Conservation (phyloP, 768 basidiomycete species). For the Boletus rufocinnamomeus region DNA sequence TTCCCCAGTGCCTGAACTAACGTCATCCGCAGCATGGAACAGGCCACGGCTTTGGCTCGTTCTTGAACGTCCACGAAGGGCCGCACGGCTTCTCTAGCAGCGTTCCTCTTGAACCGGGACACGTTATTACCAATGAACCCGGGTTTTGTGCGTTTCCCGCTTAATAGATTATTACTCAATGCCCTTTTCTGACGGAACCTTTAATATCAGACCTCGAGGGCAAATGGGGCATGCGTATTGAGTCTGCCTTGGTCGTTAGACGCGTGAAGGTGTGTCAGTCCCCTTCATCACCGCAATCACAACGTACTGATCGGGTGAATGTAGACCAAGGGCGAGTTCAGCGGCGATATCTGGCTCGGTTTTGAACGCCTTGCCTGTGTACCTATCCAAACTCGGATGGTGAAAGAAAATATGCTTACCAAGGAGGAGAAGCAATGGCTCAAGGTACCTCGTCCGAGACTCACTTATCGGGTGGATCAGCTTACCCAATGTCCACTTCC, state of each 20-base stretch:
- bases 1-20: constrained; percentile 16
- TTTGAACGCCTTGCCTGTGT: constrained; percentile 94
- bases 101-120: constrained; percentile 75
- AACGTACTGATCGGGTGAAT: constrained; percentile 10
- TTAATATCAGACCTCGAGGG: constrained; percentile 62
- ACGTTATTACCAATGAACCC: constrained; percentile 93
- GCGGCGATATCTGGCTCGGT: constrained; percentile 78
- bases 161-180: constrained; percentile 18
- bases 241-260: constrained; percentile 79
- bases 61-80: constrained; percentile 84
- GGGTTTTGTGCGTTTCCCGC: constrained; percentile 71
- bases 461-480: not conserved
- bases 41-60: constrained; percentile 88
- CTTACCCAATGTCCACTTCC: constrained; percentile 15
- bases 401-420: constrained; percentile 80
- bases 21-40: constrained; percentile 71
- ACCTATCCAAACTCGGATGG: constrained; percentile 89
- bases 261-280: constrained; percentile 45
- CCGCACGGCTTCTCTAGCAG: constrained; percentile 74
- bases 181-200: constrained; percentile 17
- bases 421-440: constrained; percentile 89
- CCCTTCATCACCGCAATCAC: constrained; percentile 8
- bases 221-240: constrained; percentile 89
- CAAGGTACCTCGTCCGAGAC: constrained; percentile 48
- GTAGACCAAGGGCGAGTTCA: constrained; percentile 72